Base-by-base conservation (phyloP, 108 stramenopile species). In the Cyclotella baltica region DNA sequence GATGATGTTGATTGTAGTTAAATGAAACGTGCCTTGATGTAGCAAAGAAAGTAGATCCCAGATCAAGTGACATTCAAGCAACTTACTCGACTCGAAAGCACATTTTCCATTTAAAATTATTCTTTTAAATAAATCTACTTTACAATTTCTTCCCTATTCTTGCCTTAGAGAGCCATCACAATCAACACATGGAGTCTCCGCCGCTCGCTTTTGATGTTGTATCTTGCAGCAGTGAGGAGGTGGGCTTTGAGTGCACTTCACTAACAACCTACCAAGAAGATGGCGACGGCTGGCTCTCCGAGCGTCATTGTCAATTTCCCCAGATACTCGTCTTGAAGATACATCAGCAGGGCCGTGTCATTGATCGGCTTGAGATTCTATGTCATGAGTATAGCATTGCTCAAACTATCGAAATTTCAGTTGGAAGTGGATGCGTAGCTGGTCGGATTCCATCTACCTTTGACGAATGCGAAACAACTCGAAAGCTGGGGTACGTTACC, bases 401-500 rank as follows among this genome's bases (percentile, higher is more conserved):
- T 29, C 61, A 67, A 31, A 78, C 67, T 25, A 70, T 85, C n/a
- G 85, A 78, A 40, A 77, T 85, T n/a, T 56, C 67, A 29, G 40
- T 85, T 22, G 85, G 77, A 31, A 57, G 53, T 20, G 81, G 73
- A 58, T 33, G 66, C 52, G 31, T 69, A n/a, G 67, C 64, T 19
- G 70, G 66, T 22, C 63, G 35, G 18, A 61, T 31, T 27, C 65
- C 67, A 31, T 19, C n/a, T 28, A 58, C 72, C 9, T 78, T 86
- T 62, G 80, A 81, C 3, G 55, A 73, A 22, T 85, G 83, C 46
- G 50, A 56, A 28, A 58, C 70, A 19, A 72, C 75, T 46, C 48
- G 35, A 47, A 75, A 77, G 29, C 74, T 89, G n/a, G 86, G 86
- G 4, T 85, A 80, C 51, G 70, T 89, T 40, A 78, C 72, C 0